A percentile compares a stretch with the other conserved stretches of the same genome.
Conservation (phyloP, 108 stramenopile genomes). For the Cyclotella choctawhatcheeana region DNA sequence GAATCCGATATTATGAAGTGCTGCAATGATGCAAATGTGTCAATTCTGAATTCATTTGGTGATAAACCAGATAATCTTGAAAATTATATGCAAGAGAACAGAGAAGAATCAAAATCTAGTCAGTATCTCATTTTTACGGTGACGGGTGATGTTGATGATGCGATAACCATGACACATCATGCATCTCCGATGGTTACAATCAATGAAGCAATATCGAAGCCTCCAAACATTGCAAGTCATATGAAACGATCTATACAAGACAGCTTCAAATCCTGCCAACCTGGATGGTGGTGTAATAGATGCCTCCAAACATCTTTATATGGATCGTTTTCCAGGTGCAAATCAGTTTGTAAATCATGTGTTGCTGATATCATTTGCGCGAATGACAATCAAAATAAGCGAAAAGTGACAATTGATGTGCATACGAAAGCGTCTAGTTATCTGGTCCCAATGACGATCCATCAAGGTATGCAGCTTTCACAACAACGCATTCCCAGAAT, state of each 20-base stretch:
- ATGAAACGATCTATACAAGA: constrained; percentile 43
- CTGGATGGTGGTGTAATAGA: constrained; percentile 59
- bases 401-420: constrained; percentile 37
- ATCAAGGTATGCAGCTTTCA: neutral
- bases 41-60: constrained; percentile 25
- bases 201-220: constrained; percentile 6
- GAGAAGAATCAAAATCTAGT: neutral
- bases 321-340: constrained; percentile 53
- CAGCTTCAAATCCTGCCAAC: constrained; percentile 37
- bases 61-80: constrained; percentile 11
- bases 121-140: constrained; percentile 43
- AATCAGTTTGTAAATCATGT: constrained; percentile 45
- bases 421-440: constrained; percentile 6
- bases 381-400: constrained; percentile 11
- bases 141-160: constrained; percentile 1
- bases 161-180: neutral
- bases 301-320: constrained; percentile 47
- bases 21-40: constrained; percentile 43
- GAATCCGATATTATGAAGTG: constrained; percentile 17
- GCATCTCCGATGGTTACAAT: neutral
- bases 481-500: constrained; percentile 55
- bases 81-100: constrained; percentile 1
- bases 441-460: neutral
- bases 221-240: neutral
- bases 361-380: constrained; percentile 40